These are phyloP conservation scores for Aspergillus sp. DNA, from an alignment of 2,329 filamentous ascomycete genomes.

Conservation along the genomic window DNA sequence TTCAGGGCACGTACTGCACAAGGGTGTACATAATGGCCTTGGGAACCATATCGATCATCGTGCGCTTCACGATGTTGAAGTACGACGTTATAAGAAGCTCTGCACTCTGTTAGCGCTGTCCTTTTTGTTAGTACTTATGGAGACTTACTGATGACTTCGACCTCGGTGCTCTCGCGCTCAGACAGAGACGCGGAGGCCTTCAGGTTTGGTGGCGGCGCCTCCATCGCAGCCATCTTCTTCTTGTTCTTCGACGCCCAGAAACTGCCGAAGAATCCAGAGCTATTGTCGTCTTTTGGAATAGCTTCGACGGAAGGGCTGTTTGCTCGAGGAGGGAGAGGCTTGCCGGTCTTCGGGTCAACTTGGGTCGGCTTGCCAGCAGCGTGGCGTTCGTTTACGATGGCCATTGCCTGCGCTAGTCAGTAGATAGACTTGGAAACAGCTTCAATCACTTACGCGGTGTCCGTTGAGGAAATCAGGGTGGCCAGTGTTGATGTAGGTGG, in stretches of 20 bases:
- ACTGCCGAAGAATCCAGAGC: conserved; percentile 89
- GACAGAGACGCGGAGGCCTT: conserved; percentile 94
- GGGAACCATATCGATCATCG: conserved; percentile 99
- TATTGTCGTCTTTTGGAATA: conserved; percentile 51
- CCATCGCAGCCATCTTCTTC: conserved; percentile 99
- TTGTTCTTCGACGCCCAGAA: conserved; percentile 99
- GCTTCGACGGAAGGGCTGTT: conserved; percentile 72
- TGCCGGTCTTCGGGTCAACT: conserved; percentile 98
- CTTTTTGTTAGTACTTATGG: too few relatives aligned
- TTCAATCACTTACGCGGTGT: conserved; percentile 67
- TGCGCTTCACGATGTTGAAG: conserved; percentile 96
- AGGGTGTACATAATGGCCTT: conserved; percentile 99
- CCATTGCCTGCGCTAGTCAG: conserved; percentile 72
- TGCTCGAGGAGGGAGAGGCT: conserved; percentile 81
- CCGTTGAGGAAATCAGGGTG: conserved; percentile 98
- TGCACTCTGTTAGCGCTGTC: conserved; percentile 43
- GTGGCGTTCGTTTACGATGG: conserved; percentile 93
- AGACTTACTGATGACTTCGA: conserved; percentile 92
- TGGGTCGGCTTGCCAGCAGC: conserved; percentile 82
- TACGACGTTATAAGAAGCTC: conserved; percentile 95
- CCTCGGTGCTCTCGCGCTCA: conserved; percentile 92
- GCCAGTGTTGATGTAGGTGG: conserved; percentile 97
- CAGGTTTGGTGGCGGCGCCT: conserved; percentile 85
- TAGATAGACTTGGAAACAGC: background rate
- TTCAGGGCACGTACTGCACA: conserved; percentile 73